Base-by-base conservation (phyloP, 768 basidiomycete species). In the Xanthoconium stramineum region DNA sequence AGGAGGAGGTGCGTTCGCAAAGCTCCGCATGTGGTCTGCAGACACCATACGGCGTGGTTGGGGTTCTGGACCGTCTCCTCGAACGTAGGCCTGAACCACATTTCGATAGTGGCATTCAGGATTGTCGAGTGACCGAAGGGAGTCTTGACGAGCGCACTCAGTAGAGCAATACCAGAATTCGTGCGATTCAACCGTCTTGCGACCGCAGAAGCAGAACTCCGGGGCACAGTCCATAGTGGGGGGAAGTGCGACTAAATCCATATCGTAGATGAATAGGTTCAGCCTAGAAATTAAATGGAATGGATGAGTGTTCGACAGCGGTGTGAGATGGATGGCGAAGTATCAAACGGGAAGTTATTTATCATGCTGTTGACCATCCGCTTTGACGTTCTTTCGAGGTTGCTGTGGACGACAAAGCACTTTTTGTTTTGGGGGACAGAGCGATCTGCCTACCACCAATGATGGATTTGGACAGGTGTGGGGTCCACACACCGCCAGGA, bases 81-180 rank as follows among this genome's bases (percentile, higher is more conserved):
- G 55, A 30, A 42, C 14, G 32, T 60, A 54, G 32, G 65, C 71
- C 1, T n/a, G 63, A 15, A 66, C 53, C 29, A 57, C 55, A 0
- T 58, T 49, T 36, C 69, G 71, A 47, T 71, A 71, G 30, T 71
- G 71, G 39, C 58, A 63, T 19, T 65, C 39, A 6, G 57, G 49
- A 14, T 51, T 52, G 3, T 47, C 61, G 24, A 72, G 65, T 4
- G 69, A 63, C 28, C 62, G 61, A 17, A 71, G 59, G 28, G 71
- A 49, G 28, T 72, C 71, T 15, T 17, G 37, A 20, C 63, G 69
- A 10, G 70, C 71, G 12, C 71, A 72, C 0, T 52, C 2, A 3
- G 54, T 56, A 19, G 71, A 71, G 38, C 70, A 71, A 45, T 59
- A 72, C 56, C 57, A 70, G 43, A 64, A 67, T 0, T 72, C 69